Evolutionary conservation across 805 yeast genomes (phyloP).

Genomic region (Lipomyces oligophaga): DNA sequence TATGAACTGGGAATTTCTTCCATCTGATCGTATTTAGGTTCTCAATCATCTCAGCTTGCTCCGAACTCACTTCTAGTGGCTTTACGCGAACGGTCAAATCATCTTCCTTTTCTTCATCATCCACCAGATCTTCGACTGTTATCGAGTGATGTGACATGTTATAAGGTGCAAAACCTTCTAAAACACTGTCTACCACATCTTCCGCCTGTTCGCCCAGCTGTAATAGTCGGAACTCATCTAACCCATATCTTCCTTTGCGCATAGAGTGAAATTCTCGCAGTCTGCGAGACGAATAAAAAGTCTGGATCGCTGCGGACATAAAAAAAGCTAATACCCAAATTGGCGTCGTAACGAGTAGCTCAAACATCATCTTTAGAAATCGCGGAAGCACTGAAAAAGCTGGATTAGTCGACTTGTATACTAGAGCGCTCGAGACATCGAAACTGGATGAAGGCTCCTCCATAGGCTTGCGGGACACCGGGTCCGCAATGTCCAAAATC

Average conservation of each 20-base stretch:
- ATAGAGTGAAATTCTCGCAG: slow-evolving; percentile 33
- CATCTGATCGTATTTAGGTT: slow-evolving; percentile 59
- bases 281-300: slow-evolving; percentile 42
- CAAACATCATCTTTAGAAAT: slow-evolving; percentile 33
- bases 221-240: slow-evolving; percentile 26
- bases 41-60: slow-evolving; percentile 52
- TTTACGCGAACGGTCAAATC: slow-evolving; percentile 26
- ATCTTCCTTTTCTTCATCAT: slow-evolving; percentile 31
- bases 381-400: slow-evolving; percentile 14
- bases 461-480: slow-evolving; percentile 34
- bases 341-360: slow-evolving; percentile 55
- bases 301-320: slow-evolving; percentile 44
- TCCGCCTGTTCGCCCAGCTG: slow-evolving; percentile 60
- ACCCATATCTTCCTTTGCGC: slow-evolving; percentile 26
- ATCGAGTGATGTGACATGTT: slow-evolving; percentile 25
- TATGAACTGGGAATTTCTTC: slow-evolving; percentile 68
- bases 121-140: slow-evolving; percentile 31
- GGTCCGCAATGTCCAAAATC: slow-evolving; percentile 50
- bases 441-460: slow-evolving; percentile 7
- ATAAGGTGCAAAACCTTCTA: slow-evolving; percentile 29
- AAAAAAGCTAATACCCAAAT: slow-evolving; percentile 59
- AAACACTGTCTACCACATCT: slow-evolving; percentile 53
- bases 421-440: slow-evolving; percentile 7
- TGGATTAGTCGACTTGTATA: slow-evolving; percentile 2
- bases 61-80: slow-evolving; percentile 39